phyloP scores from a whole-genome alignment of 2,329 filamentous ascomycete genomes.

The Trichoderma brevicompactum region DNA sequence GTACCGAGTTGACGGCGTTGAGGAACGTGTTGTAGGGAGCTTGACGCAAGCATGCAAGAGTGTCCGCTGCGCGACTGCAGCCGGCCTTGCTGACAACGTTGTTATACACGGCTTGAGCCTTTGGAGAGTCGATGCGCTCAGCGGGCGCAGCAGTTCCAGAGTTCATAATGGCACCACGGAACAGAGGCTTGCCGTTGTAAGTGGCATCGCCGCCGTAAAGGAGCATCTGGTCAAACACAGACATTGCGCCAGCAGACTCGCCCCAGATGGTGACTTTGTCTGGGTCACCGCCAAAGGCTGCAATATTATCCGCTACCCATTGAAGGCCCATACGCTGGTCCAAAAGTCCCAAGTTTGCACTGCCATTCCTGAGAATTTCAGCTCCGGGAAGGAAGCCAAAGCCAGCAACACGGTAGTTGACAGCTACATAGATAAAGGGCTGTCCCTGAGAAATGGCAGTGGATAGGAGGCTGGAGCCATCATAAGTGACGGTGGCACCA shows the following conservation, averaged over 20 bases:
- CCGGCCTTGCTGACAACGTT: conserved; percentile 63
- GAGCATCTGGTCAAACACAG: conserved; percentile 75
- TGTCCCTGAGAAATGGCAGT: conserved; percentile 48
- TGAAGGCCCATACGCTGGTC: conserved; percentile 74
- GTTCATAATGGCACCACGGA: conserved; percentile 79
- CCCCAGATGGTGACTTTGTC: conserved; percentile 81
- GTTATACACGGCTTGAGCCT: conserved; percentile 69
- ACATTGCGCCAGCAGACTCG: conserved; percentile 72
- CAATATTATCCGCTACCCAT: conserved; percentile 80
- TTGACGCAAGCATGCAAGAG: conserved; percentile 67
- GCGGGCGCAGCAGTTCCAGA: conserved; percentile 67
- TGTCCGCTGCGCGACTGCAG: conserved; percentile 61
- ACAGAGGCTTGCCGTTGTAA: conserved; percentile 75
- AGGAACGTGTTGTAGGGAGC: conserved; percentile 65
- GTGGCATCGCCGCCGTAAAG: conserved; percentile 73
- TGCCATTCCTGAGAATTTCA: conserved; percentile 69
- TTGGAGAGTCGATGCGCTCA: conserved; percentile 65
- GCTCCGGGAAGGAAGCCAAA: conserved; percentile 75
- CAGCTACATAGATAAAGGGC: conserved; percentile 73
- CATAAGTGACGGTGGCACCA: conserved; percentile 57
- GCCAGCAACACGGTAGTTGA: conserved; percentile 77
- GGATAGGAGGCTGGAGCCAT: conserved; percentile 52
- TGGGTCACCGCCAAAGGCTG: conserved; percentile 76
- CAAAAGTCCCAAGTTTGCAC: conserved; percentile 70
- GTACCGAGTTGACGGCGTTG: conserved; percentile 70